Evolutionary conservation across 306 rosid species (phyloP), one percentile per base, ranked within the genome.

Genomic region (Vigna angularis): DNA sequence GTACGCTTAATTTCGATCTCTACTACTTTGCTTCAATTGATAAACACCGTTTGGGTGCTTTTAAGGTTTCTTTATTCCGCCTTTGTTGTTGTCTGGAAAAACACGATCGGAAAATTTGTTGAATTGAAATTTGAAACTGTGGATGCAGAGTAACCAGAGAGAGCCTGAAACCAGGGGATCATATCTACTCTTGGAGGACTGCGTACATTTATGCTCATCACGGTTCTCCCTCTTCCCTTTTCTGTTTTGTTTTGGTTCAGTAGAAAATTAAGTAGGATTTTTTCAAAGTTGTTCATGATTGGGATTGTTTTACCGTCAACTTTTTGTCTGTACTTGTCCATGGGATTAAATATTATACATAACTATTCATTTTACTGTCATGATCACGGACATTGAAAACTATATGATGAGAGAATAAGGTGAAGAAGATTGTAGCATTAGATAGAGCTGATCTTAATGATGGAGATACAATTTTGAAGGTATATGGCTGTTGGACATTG

Each of bases 131-230:
- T 12, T 9, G 30, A n/a, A 71, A 51, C 7, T 30, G 18, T 58
- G 79, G 65, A 5, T 48, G 51, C 88, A 92, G 98, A 49, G 87
- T 92, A 18, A 61, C 65, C 22, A 85, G 81, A 75, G 90, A 79
- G 83, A 82, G 88, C 58, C 81, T 94, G 75, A 89, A 92, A 65
- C 89, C 90, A 2, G 97, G 98, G 80, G 97, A 94, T 92, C 98
- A 94, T 79, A 86, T 94, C 70, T 94, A 94, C 83, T 88, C 93
- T 65, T 94, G 95, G 97, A 92, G 98, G 81, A 63, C 87, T 82
- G 97, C 93, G 28, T 94, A 94, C 70, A 82, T 87, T n/a, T 94
- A 94, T 68, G 97, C 97, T 7, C 98, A 94, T 90, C 97, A 94
- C 62, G 98, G 97, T 94, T 64, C 76, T 73, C 57, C 58, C 77